Base-by-base conservation (phyloP, 2,329 filamentous ascomycete genomes). In the Thielaviopsis euricoi region DNA sequence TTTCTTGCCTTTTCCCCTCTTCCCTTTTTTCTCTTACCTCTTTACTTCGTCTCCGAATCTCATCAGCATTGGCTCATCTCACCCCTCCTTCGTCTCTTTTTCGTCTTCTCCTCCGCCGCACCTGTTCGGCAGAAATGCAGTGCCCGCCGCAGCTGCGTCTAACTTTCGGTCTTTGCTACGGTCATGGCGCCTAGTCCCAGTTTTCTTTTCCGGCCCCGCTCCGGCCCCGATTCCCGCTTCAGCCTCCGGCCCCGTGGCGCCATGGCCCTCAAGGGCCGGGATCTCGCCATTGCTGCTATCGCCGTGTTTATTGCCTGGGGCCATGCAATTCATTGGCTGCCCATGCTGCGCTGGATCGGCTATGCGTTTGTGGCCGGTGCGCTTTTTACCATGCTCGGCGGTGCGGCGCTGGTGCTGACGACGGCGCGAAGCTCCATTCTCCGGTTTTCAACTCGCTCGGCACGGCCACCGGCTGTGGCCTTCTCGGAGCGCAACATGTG, bases 281-380 rank as follows among this genome's bases (percentile, higher is more conserved):
- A 89, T 79, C 77, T 83, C 70, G 76, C 81, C 69, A 70, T 86
- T 71, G 82, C 82, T 69, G 79, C 77, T 69, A 70, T 85, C 68
- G 82, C 78, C 70, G 79, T 76, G 69, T 88, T 95, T 71, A 75
- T 96, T 69, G 85, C 88, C 68, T 97, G 91, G 91, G 87, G 87
- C 62, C 85, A 90, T 69, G 79, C 85, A 61, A 84, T 88, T 64
- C 83, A 86, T 73, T 94, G 86, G 83, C 76, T 89, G 65, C 89
- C 91, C 29, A 74, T 82, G 60, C 75, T 97, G 63, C 88, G 89
- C 69, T 95, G 87, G 78, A 77, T 87, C 49, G 87, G 86, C 65
- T 87, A 95, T 71, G 88, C 90, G 64, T 89, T 97, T 69, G 73
- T 86, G 63, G 71, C 79, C 63, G 91, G 93, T 63, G 73, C 78